Evolutionary conservation across 768 basidiomycete species (phyloP), one percentile per base, ranked within the genome.

Genomic region (Tephrocybe sp.): DNA sequence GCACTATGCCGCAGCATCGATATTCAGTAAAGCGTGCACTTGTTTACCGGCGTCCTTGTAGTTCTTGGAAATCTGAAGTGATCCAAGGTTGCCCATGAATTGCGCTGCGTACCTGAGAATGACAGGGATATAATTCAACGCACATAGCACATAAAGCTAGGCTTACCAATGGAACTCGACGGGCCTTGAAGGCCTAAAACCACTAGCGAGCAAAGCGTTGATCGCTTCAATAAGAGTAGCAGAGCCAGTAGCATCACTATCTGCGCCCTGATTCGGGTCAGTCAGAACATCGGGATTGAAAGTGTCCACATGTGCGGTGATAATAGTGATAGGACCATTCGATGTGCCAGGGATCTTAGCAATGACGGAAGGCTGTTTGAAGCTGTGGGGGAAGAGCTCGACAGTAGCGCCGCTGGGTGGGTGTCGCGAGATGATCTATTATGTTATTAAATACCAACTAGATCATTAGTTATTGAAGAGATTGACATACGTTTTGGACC

Each of bases 11-110:
- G 68, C 72, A 67, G 72, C 72, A 40, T 71, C 72, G 48, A 81
- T 74, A 74, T 84, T 62, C 66, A 68, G 46, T 61, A 68, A 64
- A 2, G 69, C 79, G 38, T 70, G 71, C 11, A 81, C 73, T 39
- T 72, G 60, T 41, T 62, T 65, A 11, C 68, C 69, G 9, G 64
- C 63, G 36, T 62, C 62, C 65, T 75, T 75, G 65, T 81, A 82
- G 30, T 60, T 62, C 49, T 70, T 73, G 15, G 77, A 75, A 43
- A 80, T 65, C 15, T 73, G 76, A 54, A 74, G 73, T 26, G 71
- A 73, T 33, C 79, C 80, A 44, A 71, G 58, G 11, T 81, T 70
- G 9, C 83, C 83, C 30, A 71, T 73, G 58, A 81, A 80, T 21
- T 77, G 74, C 32, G 68, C 75, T 18, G 75, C 69, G 53, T 53